A percentile compares a stretch with the other conserved stretches of the same genome.
phyloP scores from a whole-genome alignment of 2,329 filamentous ascomycete genomes.

The Rhinocladiella mackenziei region DNA sequence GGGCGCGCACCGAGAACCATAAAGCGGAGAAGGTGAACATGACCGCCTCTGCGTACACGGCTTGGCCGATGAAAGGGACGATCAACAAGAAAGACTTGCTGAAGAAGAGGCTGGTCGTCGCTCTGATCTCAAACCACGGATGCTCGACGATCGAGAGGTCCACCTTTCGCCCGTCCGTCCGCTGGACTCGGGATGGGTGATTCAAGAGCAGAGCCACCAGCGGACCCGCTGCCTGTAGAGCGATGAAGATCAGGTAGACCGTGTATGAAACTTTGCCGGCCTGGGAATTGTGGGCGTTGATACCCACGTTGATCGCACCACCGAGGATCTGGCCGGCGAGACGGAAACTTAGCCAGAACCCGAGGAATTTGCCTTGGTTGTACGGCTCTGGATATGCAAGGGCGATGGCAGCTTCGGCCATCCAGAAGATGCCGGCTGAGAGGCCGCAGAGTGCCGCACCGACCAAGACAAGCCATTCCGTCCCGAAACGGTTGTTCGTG shows the following conservation, averaged over 20 bases:
- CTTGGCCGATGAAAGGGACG: slow-evolving; percentile 65
- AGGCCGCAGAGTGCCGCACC: slow-evolving; percentile 67
- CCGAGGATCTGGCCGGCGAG: slow-evolving; percentile 66
- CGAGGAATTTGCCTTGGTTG: slow-evolving; percentile 61
- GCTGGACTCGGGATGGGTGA: slow-evolving; percentile 57
- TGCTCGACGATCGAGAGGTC: slow-evolving; percentile 55
- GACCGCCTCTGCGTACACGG: slow-evolving; percentile 67
- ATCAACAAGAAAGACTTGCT: slow-evolving; percentile 61
- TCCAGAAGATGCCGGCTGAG: slow-evolving; percentile 71
- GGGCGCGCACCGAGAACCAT: slow-evolving; percentile 67
- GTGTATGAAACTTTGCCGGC: slow-evolving; percentile 65
- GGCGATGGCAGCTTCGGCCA: slow-evolving; percentile 69
- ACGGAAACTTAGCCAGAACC: slow-evolving; percentile 63
- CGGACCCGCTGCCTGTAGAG: slow-evolving; percentile 62
- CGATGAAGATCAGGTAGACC: slow-evolving; percentile 68
- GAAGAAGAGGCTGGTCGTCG: slow-evolving; percentile 57
- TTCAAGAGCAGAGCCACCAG: slow-evolving; percentile 63
- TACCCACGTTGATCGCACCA: slow-evolving; percentile 65
- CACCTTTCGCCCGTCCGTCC: slow-evolving; percentile 62
- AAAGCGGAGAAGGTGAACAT: slow-evolving; percentile 65
- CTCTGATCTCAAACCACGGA: slow-evolving; percentile 57
- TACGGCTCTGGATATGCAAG: slow-evolving; percentile 68
- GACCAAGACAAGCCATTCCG: slow-evolving; percentile 64
- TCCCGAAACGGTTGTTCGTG: slow-evolving; percentile 66
- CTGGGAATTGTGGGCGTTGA: slow-evolving; percentile 56